A percentile compares a stretch with the other conserved stretches of the same genome.
Evolutionary conservation across 1,284 basidiomycete genomes (phyloP).

Genomic region (Trametes versicolor): DNA sequence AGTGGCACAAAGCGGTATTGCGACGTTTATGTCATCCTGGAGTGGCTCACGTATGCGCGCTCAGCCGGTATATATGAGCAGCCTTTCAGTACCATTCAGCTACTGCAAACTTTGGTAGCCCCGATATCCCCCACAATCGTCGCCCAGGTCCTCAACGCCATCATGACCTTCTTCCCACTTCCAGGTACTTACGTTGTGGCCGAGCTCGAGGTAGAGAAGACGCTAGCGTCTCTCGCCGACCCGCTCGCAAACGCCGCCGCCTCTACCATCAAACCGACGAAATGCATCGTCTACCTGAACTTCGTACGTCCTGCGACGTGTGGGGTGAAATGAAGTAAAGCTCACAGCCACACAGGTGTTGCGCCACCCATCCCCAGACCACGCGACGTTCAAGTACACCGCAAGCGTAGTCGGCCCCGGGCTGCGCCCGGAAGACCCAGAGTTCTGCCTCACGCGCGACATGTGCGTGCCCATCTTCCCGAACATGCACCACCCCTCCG

Average conservation of each 20-base stretch:
- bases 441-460: not conserved
- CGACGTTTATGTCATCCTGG: no score
- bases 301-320: no score
- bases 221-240: not conserved
- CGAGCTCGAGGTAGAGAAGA: slow-evolving; percentile 7
- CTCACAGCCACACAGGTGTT: not conserved
- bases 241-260: not conserved
- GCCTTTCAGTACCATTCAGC: not conserved
- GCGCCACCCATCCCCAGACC: slow-evolving; percentile 1
- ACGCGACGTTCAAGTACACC: not conserved
- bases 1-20: no score
- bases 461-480: slow-evolving; percentile 18
- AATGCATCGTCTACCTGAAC: slow-evolving; percentile 9
- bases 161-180: slow-evolving; percentile 12
- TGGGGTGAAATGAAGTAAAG: no score
- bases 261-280: not conserved
- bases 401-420: slow-evolving; percentile 12
- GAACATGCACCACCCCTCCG: not conserved
- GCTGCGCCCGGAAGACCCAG: slow-evolving; percentile 5
- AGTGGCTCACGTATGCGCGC: no score
- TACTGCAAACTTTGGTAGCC: not conserved
- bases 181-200: slow-evolving; percentile 8
- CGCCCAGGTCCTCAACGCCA: no score
- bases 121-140: not conserved
- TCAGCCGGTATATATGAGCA: no score